Conservation (phyloP, 768 basidiomycete species). For the Agaricus subrufescens region DNA sequence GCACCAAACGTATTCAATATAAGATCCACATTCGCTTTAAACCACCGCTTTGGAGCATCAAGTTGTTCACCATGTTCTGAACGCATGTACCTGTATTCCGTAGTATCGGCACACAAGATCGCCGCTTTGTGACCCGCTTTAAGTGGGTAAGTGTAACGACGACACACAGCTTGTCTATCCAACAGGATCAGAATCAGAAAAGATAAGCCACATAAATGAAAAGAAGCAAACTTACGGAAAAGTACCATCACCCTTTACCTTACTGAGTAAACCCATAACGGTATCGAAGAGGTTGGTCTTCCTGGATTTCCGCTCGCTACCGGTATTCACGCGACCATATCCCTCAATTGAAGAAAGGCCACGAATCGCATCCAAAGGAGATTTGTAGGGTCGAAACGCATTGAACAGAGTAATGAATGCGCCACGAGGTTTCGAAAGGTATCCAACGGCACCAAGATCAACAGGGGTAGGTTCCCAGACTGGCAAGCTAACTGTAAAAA, state of each 20-base stretch:
- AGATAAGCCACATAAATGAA: background rate
- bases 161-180: background rate
- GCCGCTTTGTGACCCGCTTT: slow-evolving; percentile 18
- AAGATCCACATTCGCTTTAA: slow-evolving; percentile 18
- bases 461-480: slow-evolving; percentile 68
- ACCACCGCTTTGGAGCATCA: slow-evolving; percentile 19
- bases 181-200: background rate
- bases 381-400: slow-evolving; percentile 47
- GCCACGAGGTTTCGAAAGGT: slow-evolving; percentile 62
- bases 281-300: slow-evolving; percentile 8
- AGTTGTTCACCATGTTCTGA: slow-evolving; percentile 13
- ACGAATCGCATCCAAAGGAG: slow-evolving; percentile 3
- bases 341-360: slow-evolving; percentile 14
- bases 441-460: slow-evolving; percentile 70
- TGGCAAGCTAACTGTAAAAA: slow-evolving; percentile 49
- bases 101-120: slow-evolving; percentile 19
- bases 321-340: slow-evolving; percentile 10
- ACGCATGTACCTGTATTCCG: slow-evolving; percentile 20
- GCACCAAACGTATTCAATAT: slow-evolving; percentile 16
- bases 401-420: slow-evolving; percentile 72
- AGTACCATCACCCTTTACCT: slow-evolving; percentile 1
- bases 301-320: slow-evolving; percentile 5
- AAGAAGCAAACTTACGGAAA: background rate
- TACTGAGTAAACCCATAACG: slow-evolving; percentile 9
- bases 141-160: slow-evolving; percentile 12